phyloP scores from a whole-genome alignment of 1,284 basidiomycete species.

The Ceratobasidium sp. region DNA sequence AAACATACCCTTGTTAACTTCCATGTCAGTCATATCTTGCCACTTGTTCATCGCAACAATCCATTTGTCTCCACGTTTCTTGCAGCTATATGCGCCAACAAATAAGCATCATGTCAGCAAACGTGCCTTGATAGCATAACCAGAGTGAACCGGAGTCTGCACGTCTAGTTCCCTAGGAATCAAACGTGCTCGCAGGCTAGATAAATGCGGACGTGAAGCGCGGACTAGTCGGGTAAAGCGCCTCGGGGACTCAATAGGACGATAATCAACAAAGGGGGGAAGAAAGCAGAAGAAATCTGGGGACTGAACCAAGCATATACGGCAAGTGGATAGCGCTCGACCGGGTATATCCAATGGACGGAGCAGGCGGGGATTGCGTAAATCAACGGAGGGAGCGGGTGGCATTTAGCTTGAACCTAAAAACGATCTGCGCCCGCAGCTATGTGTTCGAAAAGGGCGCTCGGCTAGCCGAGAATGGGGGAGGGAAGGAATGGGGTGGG shows the following conservation, averaged over 20 bases:
- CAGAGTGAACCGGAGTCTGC: background rate
- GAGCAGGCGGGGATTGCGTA: background rate
- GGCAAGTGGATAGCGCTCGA: background rate
- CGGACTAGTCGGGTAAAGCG: slow-evolving; percentile 6
- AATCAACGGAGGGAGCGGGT: slow-evolving; percentile 1
- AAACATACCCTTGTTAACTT: slow-evolving; percentile 78
- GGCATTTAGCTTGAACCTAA: background rate
- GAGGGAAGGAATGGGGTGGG: slow-evolving; percentile 7
- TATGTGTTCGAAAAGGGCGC: background rate
- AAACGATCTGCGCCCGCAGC: background rate
- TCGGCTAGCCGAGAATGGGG: slow-evolving; percentile 8
- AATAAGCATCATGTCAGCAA: background rate
- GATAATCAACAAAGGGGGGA: background rate
- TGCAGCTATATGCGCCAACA: slow-evolving; percentile 69
- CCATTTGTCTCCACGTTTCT: slow-evolving; percentile 82
- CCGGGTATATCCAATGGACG: background rate
- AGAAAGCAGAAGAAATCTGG: background rate
- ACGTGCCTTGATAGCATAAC: background rate
- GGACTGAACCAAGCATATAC: background rate
- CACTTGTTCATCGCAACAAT: slow-evolving; percentile 99
- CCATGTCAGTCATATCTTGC: slow-evolving; percentile 96
- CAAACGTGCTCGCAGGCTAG: background rate
- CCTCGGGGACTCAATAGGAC: background rate
- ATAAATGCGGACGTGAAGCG: slow-evolving; percentile 2
- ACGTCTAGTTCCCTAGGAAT: background rate